Evolutionary conservation across 768 basidiomycete species (phyloP).

Genomic region (Macrolepiota albuminosa): DNA sequence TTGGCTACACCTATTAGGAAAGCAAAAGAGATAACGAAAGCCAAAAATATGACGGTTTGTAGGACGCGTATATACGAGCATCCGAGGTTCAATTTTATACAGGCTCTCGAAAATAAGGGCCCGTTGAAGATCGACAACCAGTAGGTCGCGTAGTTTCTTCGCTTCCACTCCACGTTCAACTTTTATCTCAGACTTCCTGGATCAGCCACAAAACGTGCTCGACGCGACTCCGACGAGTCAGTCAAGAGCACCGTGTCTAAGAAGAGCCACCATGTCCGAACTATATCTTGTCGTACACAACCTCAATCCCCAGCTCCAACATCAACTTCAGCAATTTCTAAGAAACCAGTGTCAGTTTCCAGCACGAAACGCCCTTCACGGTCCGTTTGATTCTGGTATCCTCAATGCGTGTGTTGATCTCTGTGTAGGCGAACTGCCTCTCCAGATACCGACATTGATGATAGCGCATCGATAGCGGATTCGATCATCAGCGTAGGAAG

Average conservation of each 20-base stretch:
- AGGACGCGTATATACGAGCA: not conserved
- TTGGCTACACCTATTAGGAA: not conserved
- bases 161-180: not conserved
- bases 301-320: conserved; percentile 13
- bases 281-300: conserved; percentile 21
- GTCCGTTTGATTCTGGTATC: conserved; percentile 13
- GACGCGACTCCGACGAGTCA: conserved; percentile 15
- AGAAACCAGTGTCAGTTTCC: conserved; percentile 17
- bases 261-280: conserved; percentile 21
- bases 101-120: conserved; percentile 19
- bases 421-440: conserved; percentile 20
- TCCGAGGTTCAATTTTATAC: not conserved
- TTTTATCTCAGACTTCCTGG: conserved; percentile 20
- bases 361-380: conserved; percentile 20
- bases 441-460: conserved; percentile 40
- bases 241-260: conserved; percentile 14
- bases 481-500: conserved; percentile 36
- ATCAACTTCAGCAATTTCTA: conserved; percentile 12
- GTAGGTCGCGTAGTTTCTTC: conserved; percentile 13
- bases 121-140: conserved; percentile 18
- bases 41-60: conserved; percentile 4
- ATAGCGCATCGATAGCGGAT: conserved; percentile 50
- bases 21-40: not conserved
- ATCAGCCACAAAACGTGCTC: conserved; percentile 23
- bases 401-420: not conserved